Base-by-base conservation (phyloP, 352 stramenopile species). In the Globisporangium acanthophoron region DNA sequence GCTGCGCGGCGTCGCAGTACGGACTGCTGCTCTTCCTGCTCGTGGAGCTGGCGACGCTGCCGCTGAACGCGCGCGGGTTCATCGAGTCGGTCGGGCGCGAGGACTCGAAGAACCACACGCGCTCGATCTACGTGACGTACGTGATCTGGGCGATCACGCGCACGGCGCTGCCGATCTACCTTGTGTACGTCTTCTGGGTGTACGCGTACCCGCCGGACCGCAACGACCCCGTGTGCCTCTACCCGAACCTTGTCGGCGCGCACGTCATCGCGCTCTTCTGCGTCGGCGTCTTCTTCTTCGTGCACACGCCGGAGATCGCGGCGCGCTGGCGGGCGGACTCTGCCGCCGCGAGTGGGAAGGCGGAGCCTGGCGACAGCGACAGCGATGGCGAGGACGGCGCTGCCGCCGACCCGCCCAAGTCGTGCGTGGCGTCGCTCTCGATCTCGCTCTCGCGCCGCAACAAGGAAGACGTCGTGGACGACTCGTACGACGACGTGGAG, bases 191-290 rank as follows among this genome's bases (percentile, higher is more conserved):
- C 59, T 80, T 93, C 49, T 93, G 80, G 84, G 69, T 58, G 9
- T 90, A 87, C 58, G 67, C 69, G 52, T 93, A 78, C 61, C 81
- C 80, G 11, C 87, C 80, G 9, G 71, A 85, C 50, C 74, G 78
- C 13, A 88, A 91, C 62, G 72, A 90, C 65, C 70, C 87, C 65
- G 72, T 80, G 59, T 93, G 84, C 56, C 76, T 91, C 57, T 90
- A 87, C 65, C 77, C 84, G 12, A 91, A 88, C 59, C 52, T 91
- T 24, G 72, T 90, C 21, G 78, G 78, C 35, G 81, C 84, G 8
- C 80, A 93, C 66, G 58, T 91, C 56, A 92, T 93, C 51, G 74
- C 84, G 54, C 67, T 91, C 48, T 91, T 91, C 48, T 93, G 84
- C 59, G 70, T 93, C 40, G 78, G 80, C 53, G 80, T 91, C 13